Evolutionary conservation across 768 basidiomycete species (phyloP).

Genomic region (Russula lepida): DNA sequence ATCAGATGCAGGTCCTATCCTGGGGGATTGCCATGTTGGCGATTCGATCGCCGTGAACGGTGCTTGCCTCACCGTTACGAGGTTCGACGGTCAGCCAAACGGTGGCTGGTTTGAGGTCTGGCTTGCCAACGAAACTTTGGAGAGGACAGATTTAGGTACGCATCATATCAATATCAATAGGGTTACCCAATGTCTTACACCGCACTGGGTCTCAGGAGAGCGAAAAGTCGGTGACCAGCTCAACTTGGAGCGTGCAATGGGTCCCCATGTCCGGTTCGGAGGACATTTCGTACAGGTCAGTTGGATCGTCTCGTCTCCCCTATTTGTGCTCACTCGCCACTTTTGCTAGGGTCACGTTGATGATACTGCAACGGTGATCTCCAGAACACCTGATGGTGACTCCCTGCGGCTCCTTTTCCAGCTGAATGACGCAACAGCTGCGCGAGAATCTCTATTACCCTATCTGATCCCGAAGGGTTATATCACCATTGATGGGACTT

Average conservation of each 20-base stretch:
- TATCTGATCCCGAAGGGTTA: constrained; percentile 94
- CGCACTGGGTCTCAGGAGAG: constrained; percentile 45
- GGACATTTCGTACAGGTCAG: constrained; percentile 95
- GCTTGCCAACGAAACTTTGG: constrained; percentile 91
- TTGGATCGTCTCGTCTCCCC: not conserved
- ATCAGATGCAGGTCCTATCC: constrained; percentile 56
- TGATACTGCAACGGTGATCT: constrained; percentile 68
- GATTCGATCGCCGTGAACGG: constrained; percentile 86
- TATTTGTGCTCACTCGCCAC: not conserved
- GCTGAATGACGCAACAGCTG: constrained; percentile 49
- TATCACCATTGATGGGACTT: constrained; percentile 88
- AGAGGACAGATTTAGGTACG: constrained; percentile 81
- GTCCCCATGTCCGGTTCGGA: constrained; percentile 82
- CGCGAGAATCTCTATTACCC: constrained; percentile 56
- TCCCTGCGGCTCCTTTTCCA: constrained; percentile 81
- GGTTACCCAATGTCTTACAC: not conserved
- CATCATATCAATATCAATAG: constrained; percentile 11
- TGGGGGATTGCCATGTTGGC: constrained; percentile 84
- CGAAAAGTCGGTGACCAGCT: constrained; percentile 69
- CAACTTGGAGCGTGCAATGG: constrained; percentile 94
- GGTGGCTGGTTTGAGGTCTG: constrained; percentile 90
- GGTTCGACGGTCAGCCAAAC: constrained; percentile 52
- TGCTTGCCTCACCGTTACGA: constrained; percentile 84
- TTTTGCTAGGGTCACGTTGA: constrained; percentile 82
- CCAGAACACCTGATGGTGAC: constrained; percentile 67